A percentile compares a stretch with the other conserved stretches of the same genome.
Conservation (phyloP, 495 filamentous ascomycete species). For the Aeminium ludgeri region DNA sequence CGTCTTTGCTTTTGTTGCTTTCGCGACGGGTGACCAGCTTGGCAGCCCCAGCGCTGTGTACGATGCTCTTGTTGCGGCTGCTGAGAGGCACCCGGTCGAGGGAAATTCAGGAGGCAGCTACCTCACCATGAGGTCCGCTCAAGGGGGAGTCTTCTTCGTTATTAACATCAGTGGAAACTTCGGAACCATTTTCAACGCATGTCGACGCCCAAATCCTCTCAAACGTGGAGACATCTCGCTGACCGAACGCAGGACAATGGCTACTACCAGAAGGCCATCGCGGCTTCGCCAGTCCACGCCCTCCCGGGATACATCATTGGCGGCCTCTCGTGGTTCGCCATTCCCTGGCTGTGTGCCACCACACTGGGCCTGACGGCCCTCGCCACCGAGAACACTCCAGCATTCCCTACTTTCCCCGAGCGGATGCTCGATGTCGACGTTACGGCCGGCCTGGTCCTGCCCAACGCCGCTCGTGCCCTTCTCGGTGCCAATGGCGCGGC, state of each 20-base stretch:
- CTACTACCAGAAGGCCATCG: conserved; percentile 92
- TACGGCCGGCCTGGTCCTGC: conserved; percentile 71
- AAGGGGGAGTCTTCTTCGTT: conserved; percentile 89
- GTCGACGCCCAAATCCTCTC: too few species aligned
- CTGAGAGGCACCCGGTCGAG: conserved; percentile 54
- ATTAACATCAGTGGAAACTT: conserved; percentile 44
- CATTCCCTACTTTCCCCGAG: conserved; percentile 54
- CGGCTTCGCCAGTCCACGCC: conserved; percentile 73
- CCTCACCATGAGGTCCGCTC: conserved; percentile 71
- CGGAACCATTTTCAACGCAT: too few species aligned
- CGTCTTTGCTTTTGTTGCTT: conserved; percentile 76
- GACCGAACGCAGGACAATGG: conserved; percentile 16
- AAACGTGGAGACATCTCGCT: too few species aligned
- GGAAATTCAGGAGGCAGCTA: conserved; percentile 80
- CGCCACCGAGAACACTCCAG: conserved; percentile 58
- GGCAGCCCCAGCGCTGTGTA: conserved; percentile 71
- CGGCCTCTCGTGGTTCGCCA: conserved; percentile 86
- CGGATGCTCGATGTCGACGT: conserved; percentile 64
- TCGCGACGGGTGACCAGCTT: conserved; percentile 55
- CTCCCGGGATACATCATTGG: conserved; percentile 88
- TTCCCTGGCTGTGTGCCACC: conserved; percentile 82
- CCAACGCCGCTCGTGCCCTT: conserved; percentile 75
- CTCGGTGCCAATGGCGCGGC: conserved; percentile 78
- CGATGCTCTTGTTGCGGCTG: conserved; percentile 57
- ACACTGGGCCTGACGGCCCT: conserved; percentile 88